Base-by-base conservation (phyloP, 306 rosid genomes). In the Fagus crenata region DNA sequence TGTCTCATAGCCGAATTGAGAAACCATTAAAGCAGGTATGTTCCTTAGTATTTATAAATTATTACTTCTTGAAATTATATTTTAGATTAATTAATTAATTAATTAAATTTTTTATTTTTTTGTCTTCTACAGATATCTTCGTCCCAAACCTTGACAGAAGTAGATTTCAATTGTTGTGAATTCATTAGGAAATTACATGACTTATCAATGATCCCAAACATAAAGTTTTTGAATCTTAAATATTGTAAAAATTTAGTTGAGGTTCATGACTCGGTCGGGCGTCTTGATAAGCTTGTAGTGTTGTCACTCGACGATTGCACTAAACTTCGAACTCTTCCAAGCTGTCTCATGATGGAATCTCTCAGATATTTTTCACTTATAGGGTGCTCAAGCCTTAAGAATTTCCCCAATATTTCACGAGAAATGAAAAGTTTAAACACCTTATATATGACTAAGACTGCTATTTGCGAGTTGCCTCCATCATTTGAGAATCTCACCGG, bases 401-500 rank as follows among this genome's bases (percentile, higher is more conserved):
- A 0, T 8, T 80, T 80, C 65, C 84, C 84, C 18, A 28, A 68
- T 46, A 49, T 75, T 69, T 37, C 17, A 31, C 71, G 2, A 49
- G 13, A 5, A 14, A 63, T 49, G 78, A 22, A 49, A 18, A 49
- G 35, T 33, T 42, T 46, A 32, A 4, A 6, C 5, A 0, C 0
- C 0, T 4, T 80, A 41, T 1, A 4, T 69, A 13, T 80, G 31
- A 6, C 6, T 2, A 0, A 7, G 8, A n/a, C 81, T 12, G 65
- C 40, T 3, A 71, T 78, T 31, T 1, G 35, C 9, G 61, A 56
- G 15, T 28, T 74, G 37, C 79, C 83, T 54, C 37, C 13, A 4
- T 80, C 83, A 13, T 67, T 80, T 56, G 84, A 64, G 64, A 82
- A 83, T 56, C 89, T 87, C 39, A 78, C 71, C 56, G 83, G 83